Evolutionary conservation across 768 basidiomycete genomes (phyloP).

Genomic region (Agaricus bisporus): DNA sequence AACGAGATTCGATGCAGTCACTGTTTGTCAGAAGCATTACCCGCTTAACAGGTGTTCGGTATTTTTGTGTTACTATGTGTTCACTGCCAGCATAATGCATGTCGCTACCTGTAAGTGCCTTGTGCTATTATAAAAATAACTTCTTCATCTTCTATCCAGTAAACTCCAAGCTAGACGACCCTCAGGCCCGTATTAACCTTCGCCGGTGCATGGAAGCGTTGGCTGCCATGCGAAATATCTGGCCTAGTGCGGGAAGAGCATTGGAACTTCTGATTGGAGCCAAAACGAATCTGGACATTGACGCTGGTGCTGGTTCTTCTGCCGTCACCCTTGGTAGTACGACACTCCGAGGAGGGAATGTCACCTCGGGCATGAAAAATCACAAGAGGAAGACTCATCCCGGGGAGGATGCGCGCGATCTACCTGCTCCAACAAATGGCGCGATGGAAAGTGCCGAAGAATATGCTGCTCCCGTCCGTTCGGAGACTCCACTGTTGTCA

Average conservation of each 20-base stretch:
- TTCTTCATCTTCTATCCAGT: constrained; percentile 31
- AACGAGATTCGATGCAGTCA: constrained; percentile 28
- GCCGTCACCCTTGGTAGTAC: background rate
- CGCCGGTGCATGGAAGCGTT: constrained; percentile 63
- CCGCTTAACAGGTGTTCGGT: constrained; percentile 55
- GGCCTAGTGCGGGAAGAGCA: constrained; percentile 75
- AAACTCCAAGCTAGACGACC: constrained; percentile 57
- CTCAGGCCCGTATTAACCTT: constrained; percentile 61
- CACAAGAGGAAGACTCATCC: constrained; percentile 55
- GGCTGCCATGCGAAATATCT: constrained; percentile 57
- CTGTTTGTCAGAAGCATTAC: constrained; percentile 58
- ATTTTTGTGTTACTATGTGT: constrained; percentile 74
- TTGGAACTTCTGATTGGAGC: constrained; percentile 66
- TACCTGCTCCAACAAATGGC: constrained; percentile 2
- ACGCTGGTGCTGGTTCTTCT: constrained; percentile 17
- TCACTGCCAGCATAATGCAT: constrained; percentile 78
- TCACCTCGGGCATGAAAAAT: constrained; percentile 24
- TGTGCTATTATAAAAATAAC: background rate
- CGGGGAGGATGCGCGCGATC: background rate
- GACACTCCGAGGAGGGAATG: background rate
- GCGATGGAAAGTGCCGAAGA: constrained; percentile 1
- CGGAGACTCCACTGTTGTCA: background rate
- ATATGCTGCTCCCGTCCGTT: constrained; percentile 9
- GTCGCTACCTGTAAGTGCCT: constrained; percentile 56
- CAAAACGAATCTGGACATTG: constrained; percentile 31